These are phyloP conservation scores for Phytopythium sindhum DNA, from an alignment of 352 stramenopile species.

Conservation along the genomic window DNA sequence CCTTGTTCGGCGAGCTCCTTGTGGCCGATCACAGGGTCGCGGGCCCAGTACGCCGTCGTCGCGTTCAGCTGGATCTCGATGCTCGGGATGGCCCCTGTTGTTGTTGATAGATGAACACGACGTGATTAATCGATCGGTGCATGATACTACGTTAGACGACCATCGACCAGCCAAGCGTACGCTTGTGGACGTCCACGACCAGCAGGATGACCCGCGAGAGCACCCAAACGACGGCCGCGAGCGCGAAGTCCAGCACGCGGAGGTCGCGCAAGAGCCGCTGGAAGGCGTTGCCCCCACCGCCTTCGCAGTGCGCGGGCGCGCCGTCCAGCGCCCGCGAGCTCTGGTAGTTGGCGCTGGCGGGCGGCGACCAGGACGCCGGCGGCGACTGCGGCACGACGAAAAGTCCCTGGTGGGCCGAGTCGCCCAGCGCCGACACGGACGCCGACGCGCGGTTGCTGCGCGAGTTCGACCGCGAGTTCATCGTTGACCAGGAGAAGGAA, in stretches of 20 bases:
- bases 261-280: constrained; percentile 20
- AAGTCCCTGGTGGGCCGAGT: neutral
- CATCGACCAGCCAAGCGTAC: constrained; percentile 15
- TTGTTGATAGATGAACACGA: neutral
- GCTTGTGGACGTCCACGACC: constrained; percentile 32
- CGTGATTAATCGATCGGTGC: neutral
- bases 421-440: neutral
- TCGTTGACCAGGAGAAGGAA: neutral
- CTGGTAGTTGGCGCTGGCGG: constrained; percentile 7
- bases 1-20: constrained; percentile 53
- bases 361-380: constrained; percentile 9
- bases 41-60: constrained; percentile 42
- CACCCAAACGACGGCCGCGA: constrained; percentile 31
- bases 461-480: neutral
- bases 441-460: neutral
- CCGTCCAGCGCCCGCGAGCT: neutral
- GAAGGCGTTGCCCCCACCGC: constrained; percentile 4
- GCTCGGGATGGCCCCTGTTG: constrained; percentile 44
- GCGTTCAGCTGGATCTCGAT: constrained; percentile 48
- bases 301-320: neutral
- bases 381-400: constrained; percentile 8
- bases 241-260: constrained; percentile 28
- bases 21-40: constrained; percentile 55
- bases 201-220: constrained; percentile 33
- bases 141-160: neutral